These are phyloP conservation scores for Blastomyces silverae DNA, from an alignment of 2,329 filamentous ascomycete species.

Conservation along the genomic window DNA sequence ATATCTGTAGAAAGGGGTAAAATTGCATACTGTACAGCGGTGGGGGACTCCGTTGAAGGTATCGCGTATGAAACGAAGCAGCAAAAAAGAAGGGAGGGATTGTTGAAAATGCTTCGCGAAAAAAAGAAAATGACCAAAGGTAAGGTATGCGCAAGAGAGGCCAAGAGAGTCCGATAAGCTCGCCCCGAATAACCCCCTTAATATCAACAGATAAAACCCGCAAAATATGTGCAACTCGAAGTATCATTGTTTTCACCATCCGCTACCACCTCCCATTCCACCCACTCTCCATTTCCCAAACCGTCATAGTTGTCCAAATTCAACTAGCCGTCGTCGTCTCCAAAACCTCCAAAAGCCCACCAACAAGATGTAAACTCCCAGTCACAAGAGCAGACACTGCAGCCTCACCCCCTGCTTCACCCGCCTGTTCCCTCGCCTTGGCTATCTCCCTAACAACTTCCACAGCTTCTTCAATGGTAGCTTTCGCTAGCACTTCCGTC, in stretches of 20 bases:
- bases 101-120: constrained; percentile 4
- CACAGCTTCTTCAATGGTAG: constrained; percentile 65
- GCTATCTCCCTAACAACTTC: constrained; percentile 47
- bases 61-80: neutral
- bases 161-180: too few relatives aligned
- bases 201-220: neutral
- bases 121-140: neutral
- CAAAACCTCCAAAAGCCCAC: constrained; percentile 66
- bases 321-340: constrained; percentile 42
- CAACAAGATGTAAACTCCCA: constrained; percentile 77
- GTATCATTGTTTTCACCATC: neutral
- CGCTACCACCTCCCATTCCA: neutral
- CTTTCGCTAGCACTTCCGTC: constrained; percentile 51
- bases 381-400: constrained; percentile 62
- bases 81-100: neutral
- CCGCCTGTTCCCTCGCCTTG: constrained; percentile 26
- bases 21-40: neutral
- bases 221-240: neutral
- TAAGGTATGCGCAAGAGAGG: neutral
- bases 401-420: constrained; percentile 32
- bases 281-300: neutral
- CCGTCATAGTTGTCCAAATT: neutral
- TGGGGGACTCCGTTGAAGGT: neutral
- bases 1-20: neutral
- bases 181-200: neutral